A percentile compares a stretch with the other conserved stretches of the same genome.
Evolutionary conservation across 208 protist genomes (phyloP).

Genomic region (Wallacemonas sp.): DNA sequence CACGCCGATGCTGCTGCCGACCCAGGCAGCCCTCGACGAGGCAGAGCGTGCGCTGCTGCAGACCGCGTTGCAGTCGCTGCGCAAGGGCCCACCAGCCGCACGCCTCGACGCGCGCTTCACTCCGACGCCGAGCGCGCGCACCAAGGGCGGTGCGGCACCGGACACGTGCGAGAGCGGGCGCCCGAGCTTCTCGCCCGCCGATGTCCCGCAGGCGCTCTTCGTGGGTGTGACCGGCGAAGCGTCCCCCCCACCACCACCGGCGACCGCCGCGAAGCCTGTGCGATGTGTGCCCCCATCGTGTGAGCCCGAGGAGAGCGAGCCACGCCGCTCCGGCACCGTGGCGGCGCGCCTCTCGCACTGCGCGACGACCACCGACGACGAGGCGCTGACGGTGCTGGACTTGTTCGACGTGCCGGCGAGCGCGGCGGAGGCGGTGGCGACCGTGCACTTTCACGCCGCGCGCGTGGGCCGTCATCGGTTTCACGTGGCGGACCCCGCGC

Average conservation of each 20-base stretch:
- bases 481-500: constrained; percentile 17
- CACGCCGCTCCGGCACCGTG: constrained; percentile 25
- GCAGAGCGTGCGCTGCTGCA: constrained; percentile 47
- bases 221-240: not conserved
- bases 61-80: constrained; percentile 44
- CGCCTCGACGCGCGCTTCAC: not conserved
- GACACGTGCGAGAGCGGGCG: not conserved
- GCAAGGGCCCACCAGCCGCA: too few species aligned
- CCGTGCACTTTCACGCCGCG: constrained; percentile 28
- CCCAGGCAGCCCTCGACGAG: constrained; percentile 37
- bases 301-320: not conserved
- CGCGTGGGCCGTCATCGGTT: constrained; percentile 32
- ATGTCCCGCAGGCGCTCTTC: not conserved
- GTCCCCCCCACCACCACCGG: not conserved
- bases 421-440: not conserved
- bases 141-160: not conserved
- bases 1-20: constrained; percentile 58
- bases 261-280: not conserved
- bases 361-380: not conserved
- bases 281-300: too few species aligned
- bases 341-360: constrained; percentile 11
- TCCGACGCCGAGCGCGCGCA: constrained; percentile 17
- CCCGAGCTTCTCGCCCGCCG: constrained; percentile 2
- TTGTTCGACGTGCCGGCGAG: constrained; percentile 6
- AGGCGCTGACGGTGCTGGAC: constrained; percentile 6